Percentiles rank a stretch among this genome's conserved stretches.
Conservation (phyloP, 164 flowering plant genomes). For the Paratinospora sagittata region DNA sequence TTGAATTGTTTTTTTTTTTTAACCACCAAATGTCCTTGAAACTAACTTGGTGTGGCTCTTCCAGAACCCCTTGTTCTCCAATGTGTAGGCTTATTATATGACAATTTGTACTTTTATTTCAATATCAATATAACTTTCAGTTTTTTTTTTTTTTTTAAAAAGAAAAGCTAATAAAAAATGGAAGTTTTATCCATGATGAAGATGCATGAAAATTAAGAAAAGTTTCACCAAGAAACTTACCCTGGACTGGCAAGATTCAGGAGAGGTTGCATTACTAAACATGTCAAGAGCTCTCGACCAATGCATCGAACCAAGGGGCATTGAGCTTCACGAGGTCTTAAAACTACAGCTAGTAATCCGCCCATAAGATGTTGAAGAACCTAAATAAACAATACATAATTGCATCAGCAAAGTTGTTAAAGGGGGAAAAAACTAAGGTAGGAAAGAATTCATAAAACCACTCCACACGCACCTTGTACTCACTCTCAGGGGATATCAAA, state of each 20-base stretch:
- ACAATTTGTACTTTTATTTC: too few relatives aligned
- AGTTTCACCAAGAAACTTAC: conserved; percentile 35
- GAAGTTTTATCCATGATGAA: neutral
- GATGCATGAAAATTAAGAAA: neutral
- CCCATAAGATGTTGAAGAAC: conserved; percentile 78
- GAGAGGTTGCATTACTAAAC: conserved; percentile 86
- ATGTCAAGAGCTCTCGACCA: conserved; percentile 79
- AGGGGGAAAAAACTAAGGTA: neutral
- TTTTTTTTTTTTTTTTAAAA: neutral
- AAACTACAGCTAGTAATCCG: conserved; percentile 69
- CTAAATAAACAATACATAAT: conserved; percentile 29
- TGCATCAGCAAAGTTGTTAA: neutral
- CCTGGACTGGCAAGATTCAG: conserved; percentile 81
- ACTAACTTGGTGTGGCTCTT: too few relatives aligned
- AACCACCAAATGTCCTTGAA: too few relatives aligned
- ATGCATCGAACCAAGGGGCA: conserved; percentile 78
- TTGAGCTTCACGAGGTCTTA: conserved; percentile 85
- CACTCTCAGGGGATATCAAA: conserved; percentile 86
- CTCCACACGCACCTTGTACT: conserved; percentile 94
- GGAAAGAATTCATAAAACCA: conserved; percentile 16
- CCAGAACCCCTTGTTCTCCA: too few relatives aligned
- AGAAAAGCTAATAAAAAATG: neutral
- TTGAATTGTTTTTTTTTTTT: too few relatives aligned
- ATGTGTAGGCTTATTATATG: too few relatives aligned
- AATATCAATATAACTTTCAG: too few relatives aligned